These are phyloP conservation scores for Cryptococcus sp. DNA, from an alignment of 1,284 basidiomycete genomes.

Conservation along the genomic window DNA sequence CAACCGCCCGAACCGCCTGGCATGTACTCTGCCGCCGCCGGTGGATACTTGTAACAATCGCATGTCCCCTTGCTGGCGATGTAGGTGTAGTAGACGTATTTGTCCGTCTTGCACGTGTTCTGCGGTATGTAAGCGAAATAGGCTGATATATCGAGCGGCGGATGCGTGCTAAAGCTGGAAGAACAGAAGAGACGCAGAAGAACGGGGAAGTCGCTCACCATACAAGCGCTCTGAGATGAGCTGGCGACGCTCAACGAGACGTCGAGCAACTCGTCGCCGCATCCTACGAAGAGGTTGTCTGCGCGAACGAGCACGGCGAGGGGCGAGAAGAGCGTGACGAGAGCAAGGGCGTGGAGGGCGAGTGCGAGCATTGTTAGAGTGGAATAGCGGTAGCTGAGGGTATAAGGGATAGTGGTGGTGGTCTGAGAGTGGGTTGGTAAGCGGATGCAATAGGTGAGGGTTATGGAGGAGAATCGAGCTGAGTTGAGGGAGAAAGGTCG, in stretches of 20 bases:
- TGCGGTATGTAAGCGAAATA: background rate
- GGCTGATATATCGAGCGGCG: background rate
- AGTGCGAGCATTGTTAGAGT: background rate
- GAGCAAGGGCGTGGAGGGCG: background rate
- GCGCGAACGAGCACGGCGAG: slow-evolving; percentile 2
- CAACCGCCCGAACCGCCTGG: slow-evolving; percentile 7
- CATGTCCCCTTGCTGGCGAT: slow-evolving; percentile 3
- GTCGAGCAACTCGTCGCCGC: slow-evolving; percentile 8
- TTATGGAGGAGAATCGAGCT: no score
- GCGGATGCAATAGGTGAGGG: no score
- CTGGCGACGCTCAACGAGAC: slow-evolving; percentile 7
- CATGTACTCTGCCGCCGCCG: slow-evolving; percentile 14
- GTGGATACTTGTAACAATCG: slow-evolving; percentile 14
- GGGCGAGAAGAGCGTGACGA: background rate
- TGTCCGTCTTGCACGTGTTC: slow-evolving; percentile 6
- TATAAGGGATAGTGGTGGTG: no score
- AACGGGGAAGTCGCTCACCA: slow-evolving; percentile 2
- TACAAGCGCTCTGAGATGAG: slow-evolving; percentile 3
- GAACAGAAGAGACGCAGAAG: no score
- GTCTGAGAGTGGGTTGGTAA: no score
- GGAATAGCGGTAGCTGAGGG: no score
- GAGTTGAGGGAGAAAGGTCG: no score
- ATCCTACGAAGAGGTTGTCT: slow-evolving; percentile 15
- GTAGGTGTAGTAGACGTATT: slow-evolving; percentile 14
- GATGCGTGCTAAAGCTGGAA: no score